Base-by-base conservation (phyloP, 331 rosid genomes). In the Rosa hybrid region DNA sequence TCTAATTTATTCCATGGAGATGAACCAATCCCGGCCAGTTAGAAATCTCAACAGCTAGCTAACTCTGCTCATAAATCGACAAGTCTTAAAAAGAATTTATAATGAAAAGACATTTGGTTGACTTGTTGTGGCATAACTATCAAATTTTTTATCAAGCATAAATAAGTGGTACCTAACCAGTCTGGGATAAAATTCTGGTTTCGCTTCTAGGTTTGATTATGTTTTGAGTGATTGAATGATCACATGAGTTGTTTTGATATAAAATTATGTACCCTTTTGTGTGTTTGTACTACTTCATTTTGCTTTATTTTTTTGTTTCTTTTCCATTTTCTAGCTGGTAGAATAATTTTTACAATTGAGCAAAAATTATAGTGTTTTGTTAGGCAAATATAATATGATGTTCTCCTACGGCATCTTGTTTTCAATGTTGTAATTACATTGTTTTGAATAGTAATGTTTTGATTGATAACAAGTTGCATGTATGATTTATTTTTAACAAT, bases 41-140 rank as follows among this genome's bases (percentile, higher is more conserved):
- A 25, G 25, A 75, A 59, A 60, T 60, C 45, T 42, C 12, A 23
- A 27, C 38, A 42, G 57, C 44, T 56, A 41, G 14, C 68, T 27
- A 75, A 14, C 44, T 23, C 71, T 65, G 9, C 5, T 34, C 9
- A 16, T 0, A 25, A 16, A 60, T 76, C 59, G 10, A 44, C 71
- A 44, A 41, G 42, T 34, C 71, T 76, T 7, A 13, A 9, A 68
- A 60, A 60, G 71, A 76, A 44, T 76, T 60, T 76, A 27, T 44
- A 45, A 23, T 45, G 79, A 76, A 45, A 59, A 23, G 79, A 60
- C 79, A 42, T 18, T 62, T 76, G 79, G 44, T 76, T 14, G 71
- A 76, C 59, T 23, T 14, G 20, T 59, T 76, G 79, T 76, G 71
- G 3, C 71, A 21, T 8, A 21, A 56, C 41, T 21, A 21, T 75